phyloP scores from a whole-genome alignment of 208 protist species.

The Phytomonas sp. region DNA sequence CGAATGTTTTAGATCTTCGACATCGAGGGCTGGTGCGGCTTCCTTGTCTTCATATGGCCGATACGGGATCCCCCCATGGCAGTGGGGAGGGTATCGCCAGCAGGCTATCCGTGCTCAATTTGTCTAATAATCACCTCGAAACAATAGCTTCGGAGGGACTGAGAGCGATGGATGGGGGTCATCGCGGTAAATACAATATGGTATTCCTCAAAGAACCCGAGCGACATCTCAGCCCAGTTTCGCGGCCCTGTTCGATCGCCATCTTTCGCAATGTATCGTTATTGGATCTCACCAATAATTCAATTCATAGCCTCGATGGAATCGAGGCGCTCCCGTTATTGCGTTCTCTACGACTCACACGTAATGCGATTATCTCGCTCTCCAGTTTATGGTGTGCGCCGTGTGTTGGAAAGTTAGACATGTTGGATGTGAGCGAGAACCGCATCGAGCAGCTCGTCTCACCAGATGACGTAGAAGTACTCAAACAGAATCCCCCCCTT shows the following conservation, averaged over 20 bases:
- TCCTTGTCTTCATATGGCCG: conserved; percentile 34
- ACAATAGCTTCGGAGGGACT: conserved; percentile 12
- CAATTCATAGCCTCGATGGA: conserved; percentile 32
- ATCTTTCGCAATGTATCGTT: conserved; percentile 22
- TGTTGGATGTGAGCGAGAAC: conserved; percentile 66
- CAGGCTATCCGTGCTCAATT: conserved; percentile 23
- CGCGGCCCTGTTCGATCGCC: not conserved
- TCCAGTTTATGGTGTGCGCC: conserved; percentile 35
- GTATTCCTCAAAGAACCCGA: not conserved
- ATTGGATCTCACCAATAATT: conserved; percentile 55
- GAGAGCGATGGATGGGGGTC: not conserved
- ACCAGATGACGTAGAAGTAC: conserved; percentile 12
- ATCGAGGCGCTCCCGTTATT: conserved; percentile 37
- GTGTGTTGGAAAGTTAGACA: conserved; percentile 26
- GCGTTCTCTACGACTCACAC: conserved; percentile 38
- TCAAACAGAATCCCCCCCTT: conserved; percentile 11
- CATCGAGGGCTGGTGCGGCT: conserved; percentile 17
- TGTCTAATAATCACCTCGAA: conserved; percentile 31
- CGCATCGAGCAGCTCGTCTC: conserved; percentile 24
- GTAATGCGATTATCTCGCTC: conserved; percentile 44
- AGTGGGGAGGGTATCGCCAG: conserved; percentile 20
- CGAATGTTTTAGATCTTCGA: conserved; percentile 18
- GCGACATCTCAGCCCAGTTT: not conserved
- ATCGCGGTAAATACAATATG: not conserved
- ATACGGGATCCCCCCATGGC: conserved; percentile 21